Evolutionary conservation across 2,329 filamentous ascomycete genomes (phyloP).

Genomic region (Tetracladium maxilliforme): DNA sequence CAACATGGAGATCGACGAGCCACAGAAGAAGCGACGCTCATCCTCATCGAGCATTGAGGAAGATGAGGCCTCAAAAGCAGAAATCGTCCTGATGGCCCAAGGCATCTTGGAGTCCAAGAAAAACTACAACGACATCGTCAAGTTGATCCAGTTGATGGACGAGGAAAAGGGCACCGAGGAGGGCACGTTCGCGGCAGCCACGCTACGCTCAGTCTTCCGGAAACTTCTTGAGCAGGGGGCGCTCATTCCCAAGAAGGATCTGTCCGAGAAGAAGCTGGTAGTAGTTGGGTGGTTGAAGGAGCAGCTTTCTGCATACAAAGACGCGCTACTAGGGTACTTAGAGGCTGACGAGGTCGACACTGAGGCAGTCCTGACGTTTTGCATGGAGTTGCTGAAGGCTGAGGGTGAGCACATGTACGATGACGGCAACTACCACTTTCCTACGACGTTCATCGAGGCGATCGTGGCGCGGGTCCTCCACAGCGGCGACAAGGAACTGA

Average conservation of each 20-base stretch:
- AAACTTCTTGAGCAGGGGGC: slow-evolving; percentile 62
- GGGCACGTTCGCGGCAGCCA: slow-evolving; percentile 56
- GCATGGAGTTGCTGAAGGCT: slow-evolving; percentile 74
- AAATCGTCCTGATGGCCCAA: slow-evolving; percentile 62
- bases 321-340: slow-evolving; percentile 45
- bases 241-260: slow-evolving; percentile 48
- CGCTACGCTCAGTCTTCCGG: slow-evolving; percentile 76
- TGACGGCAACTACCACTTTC: slow-evolving; percentile 54
- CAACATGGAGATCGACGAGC: too few species aligned
- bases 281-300: slow-evolving; percentile 69
- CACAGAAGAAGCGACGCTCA: too few species aligned
- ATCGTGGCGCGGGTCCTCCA: slow-evolving; percentile 48
- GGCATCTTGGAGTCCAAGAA: slow-evolving; percentile 76
- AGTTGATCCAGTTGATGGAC: slow-evolving; percentile 47
- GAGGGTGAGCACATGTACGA: slow-evolving; percentile 50
- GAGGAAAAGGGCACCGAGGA: slow-evolving; percentile 35
- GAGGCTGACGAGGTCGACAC: slow-evolving; percentile 46
- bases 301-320: slow-evolving; percentile 57
- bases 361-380: slow-evolving; percentile 60
- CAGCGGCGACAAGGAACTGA: slow-evolving; percentile 41
- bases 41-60: slow-evolving; percentile 23
- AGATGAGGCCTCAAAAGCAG: slow-evolving; percentile 38
- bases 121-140: slow-evolving; percentile 82
- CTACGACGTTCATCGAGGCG: slow-evolving; percentile 47
- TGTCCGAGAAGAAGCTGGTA: slow-evolving; percentile 58